phyloP scores from a whole-genome alignment of 202 grass and related monocot genomes.

The Dendrocalamus latiflorus region DNA sequence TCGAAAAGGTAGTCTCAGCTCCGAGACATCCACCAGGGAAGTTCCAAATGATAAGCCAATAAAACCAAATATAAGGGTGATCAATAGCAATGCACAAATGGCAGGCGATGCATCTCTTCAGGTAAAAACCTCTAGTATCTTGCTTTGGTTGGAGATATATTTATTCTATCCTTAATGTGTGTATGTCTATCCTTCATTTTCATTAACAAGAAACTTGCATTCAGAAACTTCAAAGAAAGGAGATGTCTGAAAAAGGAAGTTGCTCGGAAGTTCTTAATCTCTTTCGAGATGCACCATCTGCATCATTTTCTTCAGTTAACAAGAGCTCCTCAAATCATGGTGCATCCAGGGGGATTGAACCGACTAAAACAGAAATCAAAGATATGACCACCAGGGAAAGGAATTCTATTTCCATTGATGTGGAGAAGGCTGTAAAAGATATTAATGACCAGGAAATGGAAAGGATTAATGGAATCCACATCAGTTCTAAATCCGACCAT shows the following conservation, averaged over 20 bases:
- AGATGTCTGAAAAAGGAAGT: no score
- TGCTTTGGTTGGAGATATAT: no score
- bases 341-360: no score
- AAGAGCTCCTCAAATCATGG: slow-evolving; percentile 57
- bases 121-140: no score
- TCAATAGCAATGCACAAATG: no score
- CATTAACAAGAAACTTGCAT: no score
- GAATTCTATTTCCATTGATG: slow-evolving; percentile 23
- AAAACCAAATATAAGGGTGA: no score
- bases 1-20: slow-evolving; percentile 50
- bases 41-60: slow-evolving; percentile 29
- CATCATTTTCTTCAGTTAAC: slow-evolving; percentile 70
- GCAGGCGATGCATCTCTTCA: no score
- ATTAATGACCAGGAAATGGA: slow-evolving; percentile 36
- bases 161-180: no score
- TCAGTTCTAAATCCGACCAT: slow-evolving; percentile 32
- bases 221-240: no score
- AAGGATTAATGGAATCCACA: slow-evolving; percentile 32
- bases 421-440: slow-evolving; percentile 30
- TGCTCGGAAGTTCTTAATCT: no score
- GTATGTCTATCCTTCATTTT: no score
- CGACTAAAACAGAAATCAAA: slow-evolving; percentile 39
- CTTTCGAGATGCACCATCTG: slow-evolving; percentile 52
- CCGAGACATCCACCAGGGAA: slow-evolving; percentile 33
- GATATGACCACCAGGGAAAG: slow-evolving; percentile 41